These are phyloP conservation scores for Bipolaris sorokiniana DNA, from an alignment of 2,329 filamentous ascomycete genomes.

Conservation along the genomic window DNA sequence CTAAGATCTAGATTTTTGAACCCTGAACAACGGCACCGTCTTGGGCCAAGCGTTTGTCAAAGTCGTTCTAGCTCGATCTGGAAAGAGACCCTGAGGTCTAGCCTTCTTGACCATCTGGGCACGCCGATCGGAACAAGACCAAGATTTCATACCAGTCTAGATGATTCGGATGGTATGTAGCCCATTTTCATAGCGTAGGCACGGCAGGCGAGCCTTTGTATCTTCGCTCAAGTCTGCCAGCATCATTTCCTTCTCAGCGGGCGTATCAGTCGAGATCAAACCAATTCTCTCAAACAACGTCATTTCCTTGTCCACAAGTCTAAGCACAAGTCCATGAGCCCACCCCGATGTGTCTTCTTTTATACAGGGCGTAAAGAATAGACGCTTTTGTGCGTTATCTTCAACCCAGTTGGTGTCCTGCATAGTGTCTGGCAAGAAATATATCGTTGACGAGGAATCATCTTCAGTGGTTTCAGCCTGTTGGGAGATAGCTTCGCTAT, in stretches of 20 bases:
- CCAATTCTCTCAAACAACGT: constrained; percentile 6
- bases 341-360: too few relatives aligned
- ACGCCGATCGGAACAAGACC: not conserved
- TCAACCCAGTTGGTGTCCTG: not conserved
- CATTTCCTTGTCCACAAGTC: not conserved
- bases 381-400: not conserved
- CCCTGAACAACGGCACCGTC: constrained; percentile 12
- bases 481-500: not conserved
- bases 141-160: not conserved
- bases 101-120: not conserved
- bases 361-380: constrained; percentile 4
- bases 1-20: constrained; percentile 5
- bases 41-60: constrained; percentile 6
- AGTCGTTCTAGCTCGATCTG: constrained; percentile 1
- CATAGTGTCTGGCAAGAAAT: not conserved
- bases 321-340: not conserved
- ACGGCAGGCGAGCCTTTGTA: constrained; percentile 15
- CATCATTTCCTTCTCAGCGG: not conserved
- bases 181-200: constrained; percentile 18
- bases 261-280: not conserved
- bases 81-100: not conserved
- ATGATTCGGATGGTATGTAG: constrained; percentile 19
- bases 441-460: not conserved
- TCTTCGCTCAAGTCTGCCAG: constrained; percentile 12
- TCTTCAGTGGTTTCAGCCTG: not conserved